Percentiles rank a stretch among this genome's conserved stretches.
phyloP scores from a whole-genome alignment of 805 yeast species.

The Tanozyma kutaoensis region DNA sequence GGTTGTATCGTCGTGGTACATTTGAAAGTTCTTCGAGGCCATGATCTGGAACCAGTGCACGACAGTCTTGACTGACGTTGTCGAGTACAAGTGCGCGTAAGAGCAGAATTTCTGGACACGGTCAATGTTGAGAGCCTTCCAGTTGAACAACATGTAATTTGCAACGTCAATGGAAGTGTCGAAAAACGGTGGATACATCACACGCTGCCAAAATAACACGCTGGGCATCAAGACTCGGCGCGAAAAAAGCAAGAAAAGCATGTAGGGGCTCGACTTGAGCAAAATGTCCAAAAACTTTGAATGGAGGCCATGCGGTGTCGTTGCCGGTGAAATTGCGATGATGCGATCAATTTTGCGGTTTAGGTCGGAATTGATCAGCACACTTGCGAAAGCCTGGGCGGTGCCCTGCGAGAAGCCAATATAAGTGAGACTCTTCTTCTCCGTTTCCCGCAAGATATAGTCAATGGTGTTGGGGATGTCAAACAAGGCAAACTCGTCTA shows the following conservation, averaged over 20 bases:
- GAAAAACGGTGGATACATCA: conserved; percentile 67
- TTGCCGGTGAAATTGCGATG: conserved; percentile 86
- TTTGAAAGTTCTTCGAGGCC: conserved; percentile 14
- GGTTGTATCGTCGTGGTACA: conserved; percentile 17
- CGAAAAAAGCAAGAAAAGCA: conserved; percentile 65
- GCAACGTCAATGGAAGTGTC: conserved; percentile 59
- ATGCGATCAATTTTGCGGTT: conserved; percentile 43
- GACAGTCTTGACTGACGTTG: conserved; percentile 81
- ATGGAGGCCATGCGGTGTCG: conserved; percentile 78
- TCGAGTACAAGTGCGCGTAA: conserved; percentile 79
- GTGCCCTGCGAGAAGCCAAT: conserved; percentile 92
- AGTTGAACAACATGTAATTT: conserved; percentile 57
- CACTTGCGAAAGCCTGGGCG: conserved; percentile 82
- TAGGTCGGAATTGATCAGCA: conserved; percentile 51
- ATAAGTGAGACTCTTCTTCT: conserved; percentile 25
- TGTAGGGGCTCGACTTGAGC: conserved; percentile 61
- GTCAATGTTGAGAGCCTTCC: conserved; percentile 66
- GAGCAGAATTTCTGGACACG: conserved; percentile 64
- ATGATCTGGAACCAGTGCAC: conserved; percentile 35
- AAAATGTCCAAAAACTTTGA: conserved; percentile 66
- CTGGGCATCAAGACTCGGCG: conserved; percentile 60
- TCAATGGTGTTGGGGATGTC: conserved; percentile 81
- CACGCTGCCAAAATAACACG: conserved; percentile 67
- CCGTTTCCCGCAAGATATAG: conserved; percentile 27
- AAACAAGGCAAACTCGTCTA: conserved; percentile 82